These are phyloP conservation scores for Coniochaeta ligniaria DNA, from an alignment of 2,329 filamentous ascomycete genomes.

Conservation along the genomic window DNA sequence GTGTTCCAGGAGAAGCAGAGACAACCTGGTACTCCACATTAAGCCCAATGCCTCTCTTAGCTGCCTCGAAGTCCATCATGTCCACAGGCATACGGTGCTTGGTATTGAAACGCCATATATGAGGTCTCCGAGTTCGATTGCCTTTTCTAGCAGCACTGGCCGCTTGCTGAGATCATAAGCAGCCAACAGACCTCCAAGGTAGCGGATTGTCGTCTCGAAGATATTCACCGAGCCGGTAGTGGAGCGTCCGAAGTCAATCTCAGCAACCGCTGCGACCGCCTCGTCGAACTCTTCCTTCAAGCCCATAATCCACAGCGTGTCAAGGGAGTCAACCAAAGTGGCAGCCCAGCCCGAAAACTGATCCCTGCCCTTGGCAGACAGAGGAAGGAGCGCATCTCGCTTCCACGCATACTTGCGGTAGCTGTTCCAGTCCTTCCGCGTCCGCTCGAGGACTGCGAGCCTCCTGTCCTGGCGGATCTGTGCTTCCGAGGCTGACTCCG, in stretches of 20 bases:
- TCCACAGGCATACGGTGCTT: constrained; percentile 36
- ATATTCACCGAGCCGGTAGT: constrained; percentile 47
- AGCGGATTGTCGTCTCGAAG: constrained; percentile 66
- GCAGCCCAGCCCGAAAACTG: constrained; percentile 62
- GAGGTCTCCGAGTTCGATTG: constrained; percentile 36
- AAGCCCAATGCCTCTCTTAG: constrained; percentile 27
- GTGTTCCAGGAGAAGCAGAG: constrained; percentile 46
- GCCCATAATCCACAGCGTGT: constrained; percentile 67
- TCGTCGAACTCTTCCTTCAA: constrained; percentile 57
- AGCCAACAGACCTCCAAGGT: constrained; percentile 61
- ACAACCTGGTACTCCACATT: constrained; percentile 27
- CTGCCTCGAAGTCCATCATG: constrained; percentile 35
- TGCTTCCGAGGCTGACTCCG: not conserved
- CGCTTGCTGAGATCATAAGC: constrained; percentile 60
- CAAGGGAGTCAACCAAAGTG: constrained; percentile 58
- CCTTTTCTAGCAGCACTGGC: constrained; percentile 32
- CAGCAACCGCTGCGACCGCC: constrained; percentile 49
- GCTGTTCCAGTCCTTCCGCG: constrained; percentile 48
- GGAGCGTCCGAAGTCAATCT: constrained; percentile 55
- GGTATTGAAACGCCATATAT: constrained; percentile 37
- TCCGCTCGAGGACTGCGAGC: constrained; percentile 39
- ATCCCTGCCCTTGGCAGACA: constrained; percentile 44
- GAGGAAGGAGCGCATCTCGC: constrained; percentile 54
- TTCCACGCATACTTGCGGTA: constrained; percentile 59
- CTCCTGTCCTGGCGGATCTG: constrained; percentile 23